Percentiles rank a stretch among this genome's conserved stretches.
Evolutionary conservation across 2,329 filamentous ascomycete genomes (phyloP).

Genomic region (Arachnomyces sp.): DNA sequence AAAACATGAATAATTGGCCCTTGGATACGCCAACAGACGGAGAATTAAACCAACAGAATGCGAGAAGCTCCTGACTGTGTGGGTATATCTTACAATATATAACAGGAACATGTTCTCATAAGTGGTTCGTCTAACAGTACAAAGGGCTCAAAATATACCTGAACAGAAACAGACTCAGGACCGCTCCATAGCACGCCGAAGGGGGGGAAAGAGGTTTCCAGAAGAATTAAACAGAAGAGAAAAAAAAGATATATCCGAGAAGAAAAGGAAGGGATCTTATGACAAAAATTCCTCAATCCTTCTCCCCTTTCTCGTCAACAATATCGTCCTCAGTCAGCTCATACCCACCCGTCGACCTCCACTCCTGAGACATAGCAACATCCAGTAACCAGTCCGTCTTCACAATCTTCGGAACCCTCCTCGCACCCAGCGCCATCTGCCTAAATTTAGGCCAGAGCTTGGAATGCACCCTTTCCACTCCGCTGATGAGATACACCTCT

Average conservation of each 20-base stretch:
- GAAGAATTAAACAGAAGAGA: not conserved
- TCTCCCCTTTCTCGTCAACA: not conserved
- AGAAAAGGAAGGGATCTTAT: not conserved
- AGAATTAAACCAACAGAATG: constrained; percentile 7
- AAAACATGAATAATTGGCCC: constrained; percentile 22
- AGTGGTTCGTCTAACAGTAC: no score
- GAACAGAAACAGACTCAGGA: not conserved
- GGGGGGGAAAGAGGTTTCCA: not conserved
- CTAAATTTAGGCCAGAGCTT: constrained; percentile 73
- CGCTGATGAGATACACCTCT: constrained; percentile 77
- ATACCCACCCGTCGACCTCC: constrained; percentile 61
- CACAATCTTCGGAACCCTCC: constrained; percentile 75
- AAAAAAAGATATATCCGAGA: not conserved
- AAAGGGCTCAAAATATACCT: not conserved
- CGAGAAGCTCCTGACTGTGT: not conserved
- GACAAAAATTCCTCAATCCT: no score
- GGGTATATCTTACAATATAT: constrained; percentile 2
- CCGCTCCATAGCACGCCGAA: no score
- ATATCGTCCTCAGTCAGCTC: constrained; percentile 30
- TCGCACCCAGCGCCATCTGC: constrained; percentile 67
- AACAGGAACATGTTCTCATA: not conserved
- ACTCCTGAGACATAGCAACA: constrained; percentile 78
- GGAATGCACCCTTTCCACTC: constrained; percentile 58
- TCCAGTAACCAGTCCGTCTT: constrained; percentile 83
- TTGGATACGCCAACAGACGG: constrained; percentile 5